phyloP scores from a whole-genome alignment of 345 rosid genomes.

The Eutrema heterophyllum region DNA sequence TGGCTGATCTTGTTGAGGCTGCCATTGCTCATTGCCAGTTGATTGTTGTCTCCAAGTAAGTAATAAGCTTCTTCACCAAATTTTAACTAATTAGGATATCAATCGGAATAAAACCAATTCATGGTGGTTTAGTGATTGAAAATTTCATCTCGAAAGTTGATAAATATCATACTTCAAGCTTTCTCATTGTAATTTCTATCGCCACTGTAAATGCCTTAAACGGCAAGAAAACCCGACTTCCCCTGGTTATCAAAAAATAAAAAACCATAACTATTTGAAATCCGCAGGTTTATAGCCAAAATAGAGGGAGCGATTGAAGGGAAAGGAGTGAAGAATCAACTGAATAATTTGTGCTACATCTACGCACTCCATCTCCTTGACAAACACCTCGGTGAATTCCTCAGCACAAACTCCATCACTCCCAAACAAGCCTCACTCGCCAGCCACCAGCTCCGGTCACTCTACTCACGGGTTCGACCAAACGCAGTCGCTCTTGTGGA shows the following conservation, averaged over 20 bases:
- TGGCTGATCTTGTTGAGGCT: conserved; percentile 63
- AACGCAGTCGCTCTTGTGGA: conserved; percentile 78
- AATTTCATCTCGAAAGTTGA: too few species aligned
- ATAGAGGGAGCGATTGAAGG: conserved; percentile 54
- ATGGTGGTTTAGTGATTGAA: background rate
- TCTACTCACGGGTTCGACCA: conserved; percentile 69
- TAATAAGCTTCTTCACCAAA: background rate
- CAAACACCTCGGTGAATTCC: conserved; percentile 73
- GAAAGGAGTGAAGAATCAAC: conserved; percentile 59
- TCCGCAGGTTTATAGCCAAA: conserved; percentile 70
- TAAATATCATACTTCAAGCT: too few species aligned
- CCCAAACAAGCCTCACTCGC: conserved; percentile 69
- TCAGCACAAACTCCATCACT: conserved; percentile 59
- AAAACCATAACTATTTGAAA: background rate
- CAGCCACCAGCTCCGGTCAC: conserved; percentile 57
- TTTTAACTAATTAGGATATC: background rate
- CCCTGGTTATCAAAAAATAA: too few species aligned
- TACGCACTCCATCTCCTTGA: conserved; percentile 63
- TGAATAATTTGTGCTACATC: conserved; percentile 51
- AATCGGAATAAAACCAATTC: background rate
- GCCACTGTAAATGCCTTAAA: too few species aligned
- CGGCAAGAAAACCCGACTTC: too few species aligned
- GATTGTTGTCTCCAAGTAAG: conserved; percentile 87
- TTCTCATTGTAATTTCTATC: too few species aligned
- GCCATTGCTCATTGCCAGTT: conserved; percentile 85